These are phyloP conservation scores for Didymella pinodella DNA, from an alignment of 2,329 filamentous ascomycete genomes.

Conservation along the genomic window DNA sequence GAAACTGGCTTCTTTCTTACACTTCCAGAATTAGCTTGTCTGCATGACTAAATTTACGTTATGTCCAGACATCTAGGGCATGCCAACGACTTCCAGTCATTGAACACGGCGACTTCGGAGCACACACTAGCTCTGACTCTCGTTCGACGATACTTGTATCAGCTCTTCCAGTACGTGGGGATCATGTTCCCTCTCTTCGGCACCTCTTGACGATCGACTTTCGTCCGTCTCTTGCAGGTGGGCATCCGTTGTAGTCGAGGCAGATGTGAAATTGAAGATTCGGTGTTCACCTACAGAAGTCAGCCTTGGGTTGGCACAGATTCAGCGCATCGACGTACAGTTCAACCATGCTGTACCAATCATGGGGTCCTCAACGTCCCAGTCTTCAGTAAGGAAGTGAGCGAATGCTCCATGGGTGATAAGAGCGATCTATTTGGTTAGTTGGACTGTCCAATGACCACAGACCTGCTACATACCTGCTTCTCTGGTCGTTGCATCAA, in stretches of 20 bases:
- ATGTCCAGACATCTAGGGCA: background rate
- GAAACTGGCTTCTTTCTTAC: background rate
- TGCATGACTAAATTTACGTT: background rate
- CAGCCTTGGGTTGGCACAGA: background rate
- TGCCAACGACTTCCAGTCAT: background rate
- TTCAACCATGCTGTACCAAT: slow-evolving; percentile 44
- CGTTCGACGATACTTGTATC: slow-evolving; percentile 26
- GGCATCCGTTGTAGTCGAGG: slow-evolving; percentile 37
- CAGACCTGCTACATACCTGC: slow-evolving; percentile 25
- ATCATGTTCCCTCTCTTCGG: slow-evolving; percentile 33
- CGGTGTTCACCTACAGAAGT: slow-evolving; percentile 39
- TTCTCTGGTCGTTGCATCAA: slow-evolving; percentile 40
- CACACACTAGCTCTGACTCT: slow-evolving; percentile 9
- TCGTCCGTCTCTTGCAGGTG: slow-evolving; percentile 40
- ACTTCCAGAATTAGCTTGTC: background rate
- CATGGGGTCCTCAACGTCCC: slow-evolving; percentile 53
- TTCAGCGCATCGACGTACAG: slow-evolving; percentile 28
- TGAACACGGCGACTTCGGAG: background rate
- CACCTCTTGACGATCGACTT: slow-evolving; percentile 31
- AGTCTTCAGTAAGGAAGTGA: slow-evolving; percentile 87
- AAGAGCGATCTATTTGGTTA: slow-evolving; percentile 68
- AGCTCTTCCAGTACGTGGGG: slow-evolving; percentile 43
- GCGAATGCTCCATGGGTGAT: slow-evolving; percentile 85
- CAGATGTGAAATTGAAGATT: slow-evolving; percentile 39
- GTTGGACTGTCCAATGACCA: background rate